Evolutionary conservation across 1,284 basidiomycete genomes (phyloP).

Genomic region (Amylostereum chailletii): DNA sequence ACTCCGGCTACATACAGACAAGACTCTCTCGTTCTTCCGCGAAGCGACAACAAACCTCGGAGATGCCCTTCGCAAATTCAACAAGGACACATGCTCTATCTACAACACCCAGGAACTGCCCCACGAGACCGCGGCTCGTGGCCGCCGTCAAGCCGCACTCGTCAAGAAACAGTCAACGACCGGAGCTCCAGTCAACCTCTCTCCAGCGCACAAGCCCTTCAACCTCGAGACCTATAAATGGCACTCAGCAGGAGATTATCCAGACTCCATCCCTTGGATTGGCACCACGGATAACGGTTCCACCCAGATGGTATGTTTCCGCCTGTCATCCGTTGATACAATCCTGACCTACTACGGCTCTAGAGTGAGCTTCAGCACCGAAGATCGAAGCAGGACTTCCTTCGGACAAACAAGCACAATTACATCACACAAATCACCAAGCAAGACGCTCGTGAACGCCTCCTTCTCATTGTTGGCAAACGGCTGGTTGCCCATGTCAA

Average conservation of each 20-base stretch:
- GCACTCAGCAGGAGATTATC: slow-evolving; percentile 2
- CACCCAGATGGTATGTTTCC: slow-evolving; percentile 17
- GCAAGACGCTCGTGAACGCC: too few species aligned
- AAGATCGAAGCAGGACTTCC: slow-evolving; percentile 11
- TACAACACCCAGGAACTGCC: slow-evolving; percentile 16
- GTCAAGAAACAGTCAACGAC: not conserved
- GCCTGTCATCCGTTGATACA: not conserved
- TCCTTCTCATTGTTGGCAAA: too few species aligned
- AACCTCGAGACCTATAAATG: slow-evolving; percentile 3
- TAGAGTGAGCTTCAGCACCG: slow-evolving; percentile 12
- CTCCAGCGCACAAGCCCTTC: not conserved
- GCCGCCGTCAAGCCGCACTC: slow-evolving; percentile 8
- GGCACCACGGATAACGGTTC: not conserved
- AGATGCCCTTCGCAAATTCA: slow-evolving; percentile 11
- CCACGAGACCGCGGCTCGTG: slow-evolving; percentile 15
- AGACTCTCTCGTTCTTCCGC: slow-evolving; percentile 13
- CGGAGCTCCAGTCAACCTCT: too few species aligned
- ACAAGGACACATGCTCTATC: slow-evolving; percentile 6
- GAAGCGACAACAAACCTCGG: slow-evolving; percentile 12
- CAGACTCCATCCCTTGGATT: not conserved
- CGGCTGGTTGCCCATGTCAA: too few species aligned
- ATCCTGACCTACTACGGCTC: too few species aligned
- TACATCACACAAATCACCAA: slow-evolving; percentile 10
- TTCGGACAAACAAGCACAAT: slow-evolving; percentile 10
- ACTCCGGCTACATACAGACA: slow-evolving; percentile 21